Percentiles rank a stretch among this genome's conserved stretches.
These are phyloP conservation scores for Phytophthora boehmeriae DNA, from an alignment of 352 stramenopile species.

Conservation along the genomic window DNA sequence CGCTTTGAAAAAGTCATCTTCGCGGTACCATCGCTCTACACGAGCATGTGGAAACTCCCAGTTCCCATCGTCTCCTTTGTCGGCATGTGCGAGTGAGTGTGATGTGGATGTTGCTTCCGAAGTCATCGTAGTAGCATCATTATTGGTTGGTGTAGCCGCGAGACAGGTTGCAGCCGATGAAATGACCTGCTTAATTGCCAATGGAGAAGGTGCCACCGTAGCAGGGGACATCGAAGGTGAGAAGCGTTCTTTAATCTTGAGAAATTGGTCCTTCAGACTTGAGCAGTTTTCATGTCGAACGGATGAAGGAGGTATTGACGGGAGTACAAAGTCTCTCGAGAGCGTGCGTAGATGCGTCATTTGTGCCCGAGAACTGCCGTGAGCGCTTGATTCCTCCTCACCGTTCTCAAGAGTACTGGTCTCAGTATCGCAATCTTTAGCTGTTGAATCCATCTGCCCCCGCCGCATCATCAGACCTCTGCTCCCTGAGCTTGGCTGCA, in stretches of 20 bases:
- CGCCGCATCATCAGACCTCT: constrained; percentile 4
- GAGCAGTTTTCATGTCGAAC: constrained; percentile 68
- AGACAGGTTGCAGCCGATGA: neutral
- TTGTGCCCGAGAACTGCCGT: constrained; percentile 30
- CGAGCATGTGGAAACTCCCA: constrained; percentile 49
- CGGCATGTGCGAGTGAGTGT: neutral
- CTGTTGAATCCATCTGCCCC: constrained; percentile 10
- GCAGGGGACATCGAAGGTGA: constrained; percentile 41
- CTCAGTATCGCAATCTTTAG: constrained; percentile 15
- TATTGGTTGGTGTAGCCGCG: constrained; percentile 2
- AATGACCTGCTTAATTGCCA: constrained; percentile 2
- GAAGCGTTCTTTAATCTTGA: constrained; percentile 83
- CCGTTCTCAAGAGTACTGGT: constrained; percentile 2
- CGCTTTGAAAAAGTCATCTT: constrained; percentile 73
- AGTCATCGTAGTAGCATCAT: neutral
- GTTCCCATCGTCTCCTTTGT: constrained; percentile 11
- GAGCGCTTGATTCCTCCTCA: constrained; percentile 23
- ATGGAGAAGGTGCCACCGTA: constrained; percentile 19
- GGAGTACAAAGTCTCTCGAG: constrained; percentile 63
- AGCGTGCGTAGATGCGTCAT: constrained; percentile 44
- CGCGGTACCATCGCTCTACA: constrained; percentile 74
- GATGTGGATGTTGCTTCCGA: constrained; percentile 16
- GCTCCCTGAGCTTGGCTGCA: neutral
- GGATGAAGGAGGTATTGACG: constrained; percentile 41
- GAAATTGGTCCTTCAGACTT: constrained; percentile 81